phyloP scores from a whole-genome alignment of 1,284 basidiomycete genomes.

The Erythrobasidium hasegawianum region DNA sequence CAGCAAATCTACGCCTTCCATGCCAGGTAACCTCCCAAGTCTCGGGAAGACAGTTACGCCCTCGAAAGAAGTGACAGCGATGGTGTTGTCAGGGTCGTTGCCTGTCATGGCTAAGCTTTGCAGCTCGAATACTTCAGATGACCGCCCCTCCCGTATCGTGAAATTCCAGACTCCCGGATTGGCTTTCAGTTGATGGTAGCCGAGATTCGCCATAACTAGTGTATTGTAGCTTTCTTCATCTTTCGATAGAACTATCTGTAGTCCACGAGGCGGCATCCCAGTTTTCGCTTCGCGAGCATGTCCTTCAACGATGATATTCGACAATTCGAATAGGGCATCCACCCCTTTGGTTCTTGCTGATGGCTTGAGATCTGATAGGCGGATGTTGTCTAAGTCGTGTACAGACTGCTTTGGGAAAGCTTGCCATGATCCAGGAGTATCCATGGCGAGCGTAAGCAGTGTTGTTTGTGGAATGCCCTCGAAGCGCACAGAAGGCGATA shows the following conservation, averaged over 20 bases:
- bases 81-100: slow-evolving; percentile 63
- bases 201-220: slow-evolving; percentile 83
- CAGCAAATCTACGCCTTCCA: slow-evolving; percentile 76
- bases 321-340: slow-evolving; percentile 79
- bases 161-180: slow-evolving; percentile 81
- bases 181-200: slow-evolving; percentile 93
- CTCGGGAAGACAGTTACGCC: slow-evolving; percentile 83
- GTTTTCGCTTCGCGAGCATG: slow-evolving; percentile 73
- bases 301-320: slow-evolving; percentile 88
- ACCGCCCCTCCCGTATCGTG: slow-evolving; percentile 71
- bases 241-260: slow-evolving; percentile 66
- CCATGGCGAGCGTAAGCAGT: slow-evolving; percentile 87
- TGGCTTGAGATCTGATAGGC: slow-evolving; percentile 64
- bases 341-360: slow-evolving; percentile 60
- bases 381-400: slow-evolving; percentile 94
- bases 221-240: slow-evolving; percentile 63
- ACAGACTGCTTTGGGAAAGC: slow-evolving; percentile 81
- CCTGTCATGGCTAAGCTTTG: slow-evolving; percentile 69
- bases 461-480: slow-evolving; percentile 59
- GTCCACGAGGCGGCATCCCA: slow-evolving; percentile 68
- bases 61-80: slow-evolving; percentile 79
- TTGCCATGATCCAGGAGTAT: slow-evolving; percentile 85
- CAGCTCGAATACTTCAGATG: slow-evolving; percentile 73
- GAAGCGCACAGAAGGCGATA: slow-evolving; percentile 54
- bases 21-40: slow-evolving; percentile 65